Evolutionary conservation across 805 yeast genomes (phyloP).

Genomic region (Lipomyces kockii): DNA sequence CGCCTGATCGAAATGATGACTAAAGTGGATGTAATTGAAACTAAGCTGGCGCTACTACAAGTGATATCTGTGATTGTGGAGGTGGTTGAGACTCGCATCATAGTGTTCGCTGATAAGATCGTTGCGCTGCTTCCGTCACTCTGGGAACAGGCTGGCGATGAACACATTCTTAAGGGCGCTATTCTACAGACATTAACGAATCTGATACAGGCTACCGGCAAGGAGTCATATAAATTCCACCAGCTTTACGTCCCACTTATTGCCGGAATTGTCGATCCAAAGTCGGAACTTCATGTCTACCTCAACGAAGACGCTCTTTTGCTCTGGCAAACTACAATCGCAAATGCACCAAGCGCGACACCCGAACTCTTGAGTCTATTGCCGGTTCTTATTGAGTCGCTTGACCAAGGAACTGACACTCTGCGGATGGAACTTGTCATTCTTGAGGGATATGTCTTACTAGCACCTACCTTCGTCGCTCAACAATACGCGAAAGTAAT

Average conservation of each 20-base stretch:
- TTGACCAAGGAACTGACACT: slow-evolving; percentile 63
- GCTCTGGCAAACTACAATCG: slow-evolving; percentile 68
- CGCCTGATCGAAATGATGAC: slow-evolving; percentile 57
- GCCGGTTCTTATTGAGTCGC: slow-evolving; percentile 59
- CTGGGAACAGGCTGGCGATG: slow-evolving; percentile 67
- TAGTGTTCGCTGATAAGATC: slow-evolving; percentile 42
- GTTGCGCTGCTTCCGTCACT: slow-evolving; percentile 63
- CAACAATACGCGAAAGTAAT: slow-evolving; percentile 39
- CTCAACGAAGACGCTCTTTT: slow-evolving; percentile 86
- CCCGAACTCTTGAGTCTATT: slow-evolving; percentile 53
- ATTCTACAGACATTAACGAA: slow-evolving; percentile 46
- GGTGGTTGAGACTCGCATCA: slow-evolving; percentile 41
- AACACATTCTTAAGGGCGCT: slow-evolving; percentile 46
- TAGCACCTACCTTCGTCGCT: slow-evolving; percentile 41
- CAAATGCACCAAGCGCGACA: slow-evolving; percentile 56
- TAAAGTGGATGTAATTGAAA: slow-evolving; percentile 65
- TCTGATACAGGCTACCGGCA: slow-evolving; percentile 42
- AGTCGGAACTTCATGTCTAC: slow-evolving; percentile 58
- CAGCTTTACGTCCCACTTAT: slow-evolving; percentile 63
- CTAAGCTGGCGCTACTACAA: slow-evolving; percentile 73
- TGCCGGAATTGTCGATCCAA: slow-evolving; percentile 62
- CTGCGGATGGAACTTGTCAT: slow-evolving; percentile 43
- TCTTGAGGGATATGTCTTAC: slow-evolving; percentile 45
- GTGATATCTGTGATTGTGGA: slow-evolving; percentile 62
- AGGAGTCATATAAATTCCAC: slow-evolving; percentile 30